phyloP scores from a whole-genome alignment of 164 flowering plant genomes.

The Nymphaea colorata region DNA sequence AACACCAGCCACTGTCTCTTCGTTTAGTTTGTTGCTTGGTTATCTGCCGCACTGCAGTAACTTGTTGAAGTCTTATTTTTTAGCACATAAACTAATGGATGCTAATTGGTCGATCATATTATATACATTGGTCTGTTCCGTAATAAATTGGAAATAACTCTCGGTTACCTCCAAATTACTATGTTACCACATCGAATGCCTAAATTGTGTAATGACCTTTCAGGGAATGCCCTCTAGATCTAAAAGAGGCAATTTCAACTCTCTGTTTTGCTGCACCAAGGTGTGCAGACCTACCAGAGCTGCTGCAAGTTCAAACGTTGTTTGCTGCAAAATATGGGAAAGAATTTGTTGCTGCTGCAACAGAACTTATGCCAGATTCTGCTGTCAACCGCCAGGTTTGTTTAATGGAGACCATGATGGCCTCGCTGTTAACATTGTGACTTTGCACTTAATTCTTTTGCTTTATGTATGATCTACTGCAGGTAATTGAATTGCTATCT shows the following conservation, averaged over 20 bases:
- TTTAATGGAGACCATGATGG: not conserved
- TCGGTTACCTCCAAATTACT: not conserved
- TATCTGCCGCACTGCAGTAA: too few species aligned
- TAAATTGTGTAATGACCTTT: not conserved
- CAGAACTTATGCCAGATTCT: slow-evolving; percentile 88
- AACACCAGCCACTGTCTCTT: too few species aligned
- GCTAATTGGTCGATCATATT: too few species aligned
- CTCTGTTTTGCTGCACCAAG: slow-evolving; percentile 97
- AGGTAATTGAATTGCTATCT: slow-evolving; percentile 81
- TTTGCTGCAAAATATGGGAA: slow-evolving; percentile 81
- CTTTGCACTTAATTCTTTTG: not conserved
- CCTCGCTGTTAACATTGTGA: not conserved
- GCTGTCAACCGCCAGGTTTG: slow-evolving; percentile 95
- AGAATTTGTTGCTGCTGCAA: slow-evolving; percentile 83
- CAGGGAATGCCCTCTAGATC: slow-evolving; percentile 94
- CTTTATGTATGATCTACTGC: slow-evolving; percentile 9
- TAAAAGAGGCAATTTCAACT: slow-evolving; percentile 94
- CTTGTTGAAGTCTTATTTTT: too few species aligned
- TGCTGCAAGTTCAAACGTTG: slow-evolving; percentile 73
- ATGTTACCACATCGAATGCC: not conserved
- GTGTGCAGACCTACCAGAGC: slow-evolving; percentile 93
- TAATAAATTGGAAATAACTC: not conserved
- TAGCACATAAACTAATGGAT: too few species aligned
- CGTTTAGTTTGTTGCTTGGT: too few species aligned
- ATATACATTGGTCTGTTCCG: not conserved